Percentiles rank a stretch among this genome's conserved stretches.
These are phyloP conservation scores for Colletotrichum destructivum DNA, from an alignment of 2,329 filamentous ascomycete genomes.

Conservation along the genomic window DNA sequence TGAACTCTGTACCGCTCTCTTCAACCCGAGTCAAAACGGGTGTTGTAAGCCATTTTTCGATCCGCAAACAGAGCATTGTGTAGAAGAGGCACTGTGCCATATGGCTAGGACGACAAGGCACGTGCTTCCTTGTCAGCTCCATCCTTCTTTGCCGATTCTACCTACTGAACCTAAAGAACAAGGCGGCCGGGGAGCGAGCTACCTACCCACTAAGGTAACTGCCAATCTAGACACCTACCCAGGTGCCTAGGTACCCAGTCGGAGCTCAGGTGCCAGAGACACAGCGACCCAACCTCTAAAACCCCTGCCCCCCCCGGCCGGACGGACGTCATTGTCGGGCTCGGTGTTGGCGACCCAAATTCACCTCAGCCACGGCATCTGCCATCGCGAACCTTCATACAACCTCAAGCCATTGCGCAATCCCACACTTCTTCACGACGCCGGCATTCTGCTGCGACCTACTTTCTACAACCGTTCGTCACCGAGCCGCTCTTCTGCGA, in stretches of 20 bases:
- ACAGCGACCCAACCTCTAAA: slow-evolving; percentile 34
- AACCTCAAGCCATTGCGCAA: slow-evolving; percentile 18
- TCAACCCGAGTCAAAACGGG: not conserved
- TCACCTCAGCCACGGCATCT: slow-evolving; percentile 32
- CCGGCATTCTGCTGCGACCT: slow-evolving; percentile 7
- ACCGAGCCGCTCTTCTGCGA: not conserved
- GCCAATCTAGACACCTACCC: too few species aligned
- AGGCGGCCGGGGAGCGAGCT: slow-evolving; percentile 10
- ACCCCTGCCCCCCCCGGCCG: slow-evolving; percentile 20
- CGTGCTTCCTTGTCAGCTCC: not conserved
- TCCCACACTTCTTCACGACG: slow-evolving; percentile 1
- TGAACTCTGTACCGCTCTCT: not conserved
- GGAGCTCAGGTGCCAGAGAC: slow-evolving; percentile 26
- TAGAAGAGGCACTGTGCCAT: too few species aligned
- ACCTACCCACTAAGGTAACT: not conserved
- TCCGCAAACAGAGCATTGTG: not conserved
- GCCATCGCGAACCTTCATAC: slow-evolving; percentile 4
- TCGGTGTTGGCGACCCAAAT: slow-evolving; percentile 34
- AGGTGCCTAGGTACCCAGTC: not conserved
- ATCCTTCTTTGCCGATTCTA: slow-evolving; percentile 1
- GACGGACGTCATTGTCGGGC: slow-evolving; percentile 40
- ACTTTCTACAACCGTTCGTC: slow-evolving; percentile 7
- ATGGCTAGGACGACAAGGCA: not conserved
- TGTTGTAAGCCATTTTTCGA: not conserved
- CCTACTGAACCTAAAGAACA: too few species aligned